phyloP scores from a whole-genome alignment of 805 yeast species.

The Starmera quercuum region DNA sequence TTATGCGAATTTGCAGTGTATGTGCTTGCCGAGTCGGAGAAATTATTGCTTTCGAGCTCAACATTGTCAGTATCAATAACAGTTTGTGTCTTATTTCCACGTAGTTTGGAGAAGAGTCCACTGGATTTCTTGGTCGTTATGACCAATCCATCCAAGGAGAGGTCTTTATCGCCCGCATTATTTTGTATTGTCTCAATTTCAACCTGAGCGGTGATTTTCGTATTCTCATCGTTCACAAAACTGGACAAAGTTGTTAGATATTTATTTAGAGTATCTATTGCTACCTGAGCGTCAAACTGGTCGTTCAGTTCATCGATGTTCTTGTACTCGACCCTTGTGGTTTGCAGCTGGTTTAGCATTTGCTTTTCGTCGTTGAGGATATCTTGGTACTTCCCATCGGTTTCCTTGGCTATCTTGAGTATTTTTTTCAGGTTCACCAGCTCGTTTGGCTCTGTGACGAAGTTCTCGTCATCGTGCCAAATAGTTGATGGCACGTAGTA shows the following conservation, averaged over 20 bases:
- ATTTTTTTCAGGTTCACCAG: constrained; percentile 46
- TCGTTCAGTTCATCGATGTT: constrained; percentile 37
- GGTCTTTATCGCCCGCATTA: constrained; percentile 70
- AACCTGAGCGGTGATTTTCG: constrained; percentile 71
- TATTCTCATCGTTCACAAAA: constrained; percentile 68
- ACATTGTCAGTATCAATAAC: constrained; percentile 10
- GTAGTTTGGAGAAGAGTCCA: constrained; percentile 41
- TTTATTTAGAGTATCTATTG: constrained; percentile 36
- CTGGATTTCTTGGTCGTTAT: constrained; percentile 48
- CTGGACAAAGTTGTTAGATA: constrained; percentile 47
- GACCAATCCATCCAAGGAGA: constrained; percentile 46
- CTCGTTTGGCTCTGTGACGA: constrained; percentile 48
- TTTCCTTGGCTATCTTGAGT: constrained; percentile 34
- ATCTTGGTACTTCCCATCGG: constrained; percentile 20
- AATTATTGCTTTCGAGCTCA: constrained; percentile 7
- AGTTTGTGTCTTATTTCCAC: constrained; percentile 7
- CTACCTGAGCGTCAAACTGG: constrained; percentile 30
- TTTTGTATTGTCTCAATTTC: constrained; percentile 85
- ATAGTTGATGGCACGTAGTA: constrained; percentile 81
- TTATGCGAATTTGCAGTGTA: constrained; percentile 6
- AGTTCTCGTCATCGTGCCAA: constrained; percentile 93
- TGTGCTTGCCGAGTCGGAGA: constrained; percentile 11
- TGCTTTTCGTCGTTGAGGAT: constrained; percentile 22
- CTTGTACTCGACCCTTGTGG: constrained; percentile 29
- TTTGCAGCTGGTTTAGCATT: constrained; percentile 21